Evolutionary conservation across 192 early-diverging fungal genomes (phyloP), one percentile per base, ranked within the genome.

Genomic region (Coemansia umbellata): DNA sequence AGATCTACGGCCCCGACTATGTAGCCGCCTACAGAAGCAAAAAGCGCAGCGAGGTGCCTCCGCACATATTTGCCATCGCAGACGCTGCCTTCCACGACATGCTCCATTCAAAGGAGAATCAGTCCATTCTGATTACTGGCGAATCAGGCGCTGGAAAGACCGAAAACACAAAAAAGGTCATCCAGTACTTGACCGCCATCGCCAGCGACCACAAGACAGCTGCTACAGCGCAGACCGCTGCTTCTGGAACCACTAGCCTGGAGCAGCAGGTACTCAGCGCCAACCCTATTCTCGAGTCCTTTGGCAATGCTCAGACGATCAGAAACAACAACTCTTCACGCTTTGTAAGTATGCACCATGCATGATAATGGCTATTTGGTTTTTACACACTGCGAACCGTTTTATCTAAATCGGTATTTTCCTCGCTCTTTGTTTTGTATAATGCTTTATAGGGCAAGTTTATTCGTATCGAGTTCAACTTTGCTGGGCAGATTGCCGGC

Each of bases 111-210:
- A 85, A 85, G 40, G 93, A 97, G 63, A 95, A 96, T 64, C 96
- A 99, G 75, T 94, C 92, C 3, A 93, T 99, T 57, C 78, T 99
- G 21, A 96, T 99, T 63, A 99, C 96, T 82, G 97, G 97, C 50
- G 97, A 99, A 80, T 96, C 94, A 23, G 97, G 97, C 39, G 95
- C 95, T 5, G 97, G 97, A 47, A 99, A 99, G 75, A 99, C 97
- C 13, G 97, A 99, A 80, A 98, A 98, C 78, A 99, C 95, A 13
- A 99, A 99, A 57, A 96, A 93, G 50, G 93, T 97, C 30, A 97
- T 99, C 55, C 95, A 97, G 78, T 98, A 97, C 74, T 80, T 99
- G 37, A 91, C 95, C 1, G 82, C 92, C 2, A 88, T 95, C 43
- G 92, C 94, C 9, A 70, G 83, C 14, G 88, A 89, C 50, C 56